These are phyloP conservation scores for Trichocladium uniseriatum DNA, from an alignment of 495 filamentous ascomycete species.

Conservation along the genomic window DNA sequence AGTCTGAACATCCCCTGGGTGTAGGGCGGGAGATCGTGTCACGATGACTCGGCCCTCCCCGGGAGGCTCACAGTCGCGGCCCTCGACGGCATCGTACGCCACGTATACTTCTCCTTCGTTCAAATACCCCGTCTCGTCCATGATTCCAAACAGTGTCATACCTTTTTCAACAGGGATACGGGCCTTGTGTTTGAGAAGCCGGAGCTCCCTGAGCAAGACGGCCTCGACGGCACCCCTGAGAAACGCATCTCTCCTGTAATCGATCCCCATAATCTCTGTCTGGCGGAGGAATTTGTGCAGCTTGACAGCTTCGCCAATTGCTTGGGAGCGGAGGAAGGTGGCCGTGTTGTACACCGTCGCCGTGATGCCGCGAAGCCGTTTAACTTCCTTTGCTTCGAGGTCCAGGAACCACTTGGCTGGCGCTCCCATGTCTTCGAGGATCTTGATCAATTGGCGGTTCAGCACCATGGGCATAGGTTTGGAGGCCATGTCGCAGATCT, in stretches of 20 bases:
- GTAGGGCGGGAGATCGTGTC: conserved; percentile 64
- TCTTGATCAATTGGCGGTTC: conserved; percentile 72
- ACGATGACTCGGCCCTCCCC: conserved; percentile 36
- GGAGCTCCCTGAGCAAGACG: conserved; percentile 52
- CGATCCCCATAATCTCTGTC: conserved; percentile 42
- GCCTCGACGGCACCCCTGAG: conserved; percentile 55
- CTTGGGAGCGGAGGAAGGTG: conserved; percentile 48
- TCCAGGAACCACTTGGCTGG: conserved; percentile 46
- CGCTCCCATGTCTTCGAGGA: conserved; percentile 63
- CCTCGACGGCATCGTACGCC: conserved; percentile 31
- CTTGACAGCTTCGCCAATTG: conserved; percentile 44
- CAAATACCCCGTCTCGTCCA: conserved; percentile 69
- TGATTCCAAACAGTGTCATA: conserved; percentile 64
- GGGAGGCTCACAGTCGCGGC: conserved; percentile 17
- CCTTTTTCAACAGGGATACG: conserved; percentile 63
- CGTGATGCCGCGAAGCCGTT: conserved; percentile 48
- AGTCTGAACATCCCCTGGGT: conserved; percentile 71
- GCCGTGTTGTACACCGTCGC: conserved; percentile 47
- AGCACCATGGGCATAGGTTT: conserved; percentile 59
- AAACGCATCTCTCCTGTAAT: conserved; percentile 57
- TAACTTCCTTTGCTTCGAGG: conserved; percentile 49
- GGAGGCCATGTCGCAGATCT: conserved; percentile 62
- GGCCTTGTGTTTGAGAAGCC: conserved; percentile 64
- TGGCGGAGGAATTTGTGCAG: conserved; percentile 51
- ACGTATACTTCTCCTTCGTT: conserved; percentile 59